A percentile compares a stretch with the other conserved stretches of the same genome.
Evolutionary conservation across 495 filamentous ascomycete species (phyloP).

Genomic region (Penicillium verhagenii): DNA sequence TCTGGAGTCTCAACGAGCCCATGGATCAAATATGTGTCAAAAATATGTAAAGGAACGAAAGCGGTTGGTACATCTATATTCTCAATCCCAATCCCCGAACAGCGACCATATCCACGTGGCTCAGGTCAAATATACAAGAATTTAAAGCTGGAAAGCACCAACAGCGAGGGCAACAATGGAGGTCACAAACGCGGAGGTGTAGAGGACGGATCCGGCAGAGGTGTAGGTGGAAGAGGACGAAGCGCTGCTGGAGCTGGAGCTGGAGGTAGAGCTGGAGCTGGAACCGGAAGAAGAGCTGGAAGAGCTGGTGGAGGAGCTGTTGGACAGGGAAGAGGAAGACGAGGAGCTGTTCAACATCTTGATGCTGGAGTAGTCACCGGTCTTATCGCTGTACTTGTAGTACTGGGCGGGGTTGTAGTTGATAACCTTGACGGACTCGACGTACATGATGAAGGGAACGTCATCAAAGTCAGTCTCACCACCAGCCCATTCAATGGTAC

Average conservation of each 20-base stretch:
- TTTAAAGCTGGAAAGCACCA: slow-evolving; percentile 26
- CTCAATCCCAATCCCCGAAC: background rate
- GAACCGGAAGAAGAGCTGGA: slow-evolving; percentile 9
- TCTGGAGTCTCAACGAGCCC: background rate
- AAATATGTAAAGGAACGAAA: slow-evolving; percentile 5
- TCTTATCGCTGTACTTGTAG: slow-evolving; percentile 68
- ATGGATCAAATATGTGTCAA: slow-evolving; percentile 1
- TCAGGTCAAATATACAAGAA: background rate
- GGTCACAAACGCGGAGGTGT: slow-evolving; percentile 7
- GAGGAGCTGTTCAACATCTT: slow-evolving; percentile 38
- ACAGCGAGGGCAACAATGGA: slow-evolving; percentile 24
- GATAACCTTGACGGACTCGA: slow-evolving; percentile 56
- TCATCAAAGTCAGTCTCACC: slow-evolving; percentile 68
- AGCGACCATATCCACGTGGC: background rate
- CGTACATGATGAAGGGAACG: slow-evolving; percentile 77
- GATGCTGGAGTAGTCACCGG: slow-evolving; percentile 72
- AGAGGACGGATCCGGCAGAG: slow-evolving; percentile 2
- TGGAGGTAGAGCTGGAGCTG: slow-evolving; percentile 7
- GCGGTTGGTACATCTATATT: slow-evolving; percentile 10
- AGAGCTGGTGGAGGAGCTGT: background rate
- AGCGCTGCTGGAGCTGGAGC: slow-evolving; percentile 7
- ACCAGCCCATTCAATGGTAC: slow-evolving; percentile 73
- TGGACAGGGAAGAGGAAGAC: slow-evolving; percentile 7
- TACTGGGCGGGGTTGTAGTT: slow-evolving; percentile 44
- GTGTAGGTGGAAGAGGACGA: slow-evolving; percentile 5